Evolutionary conservation across 2,329 filamentous ascomycete species (phyloP), one percentile per base, ranked within the genome.

Genomic region (Rasamsonia emersonii): DNA sequence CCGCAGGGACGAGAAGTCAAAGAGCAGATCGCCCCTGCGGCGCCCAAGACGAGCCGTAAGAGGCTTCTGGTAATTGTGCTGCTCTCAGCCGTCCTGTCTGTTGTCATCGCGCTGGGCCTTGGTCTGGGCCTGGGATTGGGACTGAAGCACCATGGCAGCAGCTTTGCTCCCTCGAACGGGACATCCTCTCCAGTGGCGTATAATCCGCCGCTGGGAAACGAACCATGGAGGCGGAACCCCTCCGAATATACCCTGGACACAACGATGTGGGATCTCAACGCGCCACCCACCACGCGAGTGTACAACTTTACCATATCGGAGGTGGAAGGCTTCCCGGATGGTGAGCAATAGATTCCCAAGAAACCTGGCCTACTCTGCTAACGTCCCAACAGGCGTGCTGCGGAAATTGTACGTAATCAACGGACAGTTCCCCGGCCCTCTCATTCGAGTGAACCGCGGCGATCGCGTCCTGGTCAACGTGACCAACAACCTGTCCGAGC

Each of bases 391-490:
- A 33, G 31, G 31, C 10, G 31, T 33, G 17, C 38, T 19, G 32
- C 40, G 13, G 14, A 17, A 11, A 14, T 20, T 30, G 13, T 30
- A 30, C 15, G 28, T 30, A 4, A 43, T 41, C 14, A 50, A 50
- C 28, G 45, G 42, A 2, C 36, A 45, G 19, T 47, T 42, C 15
- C 45, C 48, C 16, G 48, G 41, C 6, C 48, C 48, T 10, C 28
- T 41, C 10, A 44, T 58, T 15, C 39, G 49, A n/a, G 42, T 47
- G 9, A 36, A 45, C 9, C 35, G 45, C 28, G 49, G 48, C 6
- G 48, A 52, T 23, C 36, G 35, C 14, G 33, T 49, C 4, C 13
- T 35, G 19, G 33, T 39, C n/a, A 39, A 35, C 15, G 37, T 39
- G 18, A 33, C 29, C 10, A 39, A 39, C 18, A 9, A 28, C 9